Percentiles rank a stretch among this genome's conserved stretches.
These are phyloP conservation scores for Balansia obtecta DNA, from an alignment of 2,329 filamentous ascomycete species.

Conservation along the genomic window DNA sequence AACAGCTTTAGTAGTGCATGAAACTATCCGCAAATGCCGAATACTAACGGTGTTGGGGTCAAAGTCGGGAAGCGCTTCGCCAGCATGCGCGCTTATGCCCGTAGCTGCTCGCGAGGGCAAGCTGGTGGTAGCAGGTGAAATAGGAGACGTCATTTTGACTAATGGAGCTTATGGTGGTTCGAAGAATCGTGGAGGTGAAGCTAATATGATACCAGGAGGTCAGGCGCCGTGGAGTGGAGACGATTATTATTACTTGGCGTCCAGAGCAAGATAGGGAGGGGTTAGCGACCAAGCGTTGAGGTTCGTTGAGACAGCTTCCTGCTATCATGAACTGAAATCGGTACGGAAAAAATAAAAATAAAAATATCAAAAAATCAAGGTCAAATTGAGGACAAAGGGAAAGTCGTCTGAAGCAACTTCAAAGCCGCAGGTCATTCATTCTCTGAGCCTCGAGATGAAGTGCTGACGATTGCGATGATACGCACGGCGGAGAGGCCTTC, in stretches of 20 bases:
- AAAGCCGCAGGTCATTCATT: not conserved
- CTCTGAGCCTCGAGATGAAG: not conserved
- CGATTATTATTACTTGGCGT: conserved; percentile 1
- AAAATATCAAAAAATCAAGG: not conserved
- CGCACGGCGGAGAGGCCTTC: not conserved
- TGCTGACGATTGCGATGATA: not conserved
- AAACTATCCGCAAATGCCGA: too few relatives aligned
- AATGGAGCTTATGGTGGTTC: too few relatives aligned
- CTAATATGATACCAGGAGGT: not conserved
- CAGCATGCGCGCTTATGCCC: conserved; percentile 31
- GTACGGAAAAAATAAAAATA: not conserved
- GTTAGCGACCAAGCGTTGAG: conserved; percentile 2
- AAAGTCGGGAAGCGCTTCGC: conserved; percentile 46
- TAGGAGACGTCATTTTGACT: conserved; percentile 14
- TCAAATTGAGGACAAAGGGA: not conserved
- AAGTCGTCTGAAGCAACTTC: too few relatives aligned
- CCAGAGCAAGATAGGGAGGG: not conserved
- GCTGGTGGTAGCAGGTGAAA: conserved; percentile 18
- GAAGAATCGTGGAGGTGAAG: too few relatives aligned
- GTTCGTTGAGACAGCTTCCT: not conserved
- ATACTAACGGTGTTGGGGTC: conserved; percentile 44
- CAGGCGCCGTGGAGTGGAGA: not conserved
- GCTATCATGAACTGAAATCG: not conserved
- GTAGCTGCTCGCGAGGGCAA: conserved; percentile 37
- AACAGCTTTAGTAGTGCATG: not conserved